Conservation (phyloP, 441 rosid species). For the Rhodomyrtus psidioides region DNA sequence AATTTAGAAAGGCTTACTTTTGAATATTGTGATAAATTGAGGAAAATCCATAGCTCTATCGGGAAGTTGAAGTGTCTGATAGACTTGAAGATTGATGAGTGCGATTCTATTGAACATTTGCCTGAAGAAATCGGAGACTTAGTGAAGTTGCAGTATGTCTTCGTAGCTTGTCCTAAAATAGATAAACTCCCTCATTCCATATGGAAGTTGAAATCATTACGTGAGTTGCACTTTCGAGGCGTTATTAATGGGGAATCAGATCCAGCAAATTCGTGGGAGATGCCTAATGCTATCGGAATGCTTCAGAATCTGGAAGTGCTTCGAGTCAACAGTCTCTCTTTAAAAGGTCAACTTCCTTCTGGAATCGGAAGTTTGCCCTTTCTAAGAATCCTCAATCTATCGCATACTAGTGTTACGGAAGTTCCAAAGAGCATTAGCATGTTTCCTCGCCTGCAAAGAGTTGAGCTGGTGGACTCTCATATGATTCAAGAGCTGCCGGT, state of each 20-base stretch:
- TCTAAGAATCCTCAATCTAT: not conserved
- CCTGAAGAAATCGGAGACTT: not conserved
- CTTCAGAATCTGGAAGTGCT: not conserved
- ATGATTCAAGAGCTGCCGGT: not conserved
- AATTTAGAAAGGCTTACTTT: not conserved
- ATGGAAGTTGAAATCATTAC: not conserved
- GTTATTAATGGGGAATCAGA: rapidly evolving
- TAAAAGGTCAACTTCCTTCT: not conserved
- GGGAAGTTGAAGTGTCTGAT: not conserved
- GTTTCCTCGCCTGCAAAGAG: not conserved
- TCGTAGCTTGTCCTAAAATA: rapidly evolving
- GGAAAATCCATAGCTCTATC: not conserved
- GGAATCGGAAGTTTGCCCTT: not conserved
- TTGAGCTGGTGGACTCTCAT: rapidly evolving
- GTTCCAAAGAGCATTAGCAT: not conserved
- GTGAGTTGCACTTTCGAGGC: not conserved
- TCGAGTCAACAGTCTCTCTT: rapidly evolving
- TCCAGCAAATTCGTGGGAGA: not conserved
- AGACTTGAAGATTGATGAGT: not conserved
- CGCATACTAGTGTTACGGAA: rapidly evolving
- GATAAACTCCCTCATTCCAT: not conserved
- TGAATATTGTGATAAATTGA: rapidly evolving
- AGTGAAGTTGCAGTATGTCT: not conserved
- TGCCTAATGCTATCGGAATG: not conserved
- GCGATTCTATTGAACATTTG: not conserved